Evolutionary conservation across 2,329 filamentous ascomycete species (phyloP).

Genomic region (Seiridium unicorne): DNA sequence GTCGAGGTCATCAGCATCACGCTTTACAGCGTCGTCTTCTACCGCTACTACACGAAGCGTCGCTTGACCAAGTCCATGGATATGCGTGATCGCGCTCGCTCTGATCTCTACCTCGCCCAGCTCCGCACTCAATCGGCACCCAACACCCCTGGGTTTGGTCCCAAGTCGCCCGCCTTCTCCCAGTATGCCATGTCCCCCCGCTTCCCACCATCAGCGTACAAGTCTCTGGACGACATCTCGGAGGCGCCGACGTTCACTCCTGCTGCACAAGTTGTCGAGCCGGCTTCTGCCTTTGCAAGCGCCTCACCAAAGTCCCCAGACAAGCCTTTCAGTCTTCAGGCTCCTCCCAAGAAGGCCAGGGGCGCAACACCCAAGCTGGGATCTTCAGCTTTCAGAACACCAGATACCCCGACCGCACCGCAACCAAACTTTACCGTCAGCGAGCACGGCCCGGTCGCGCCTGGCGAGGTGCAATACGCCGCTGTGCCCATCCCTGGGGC

Average conservation of each 20-base stretch:
- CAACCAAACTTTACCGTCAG: slow-evolving; percentile 42
- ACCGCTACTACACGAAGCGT: slow-evolving; percentile 95
- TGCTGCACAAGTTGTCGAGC: slow-evolving; percentile 56
- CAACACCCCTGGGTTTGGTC: slow-evolving; percentile 87
- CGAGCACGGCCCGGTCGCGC: slow-evolving; percentile 67
- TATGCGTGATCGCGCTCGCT: slow-evolving; percentile 86
- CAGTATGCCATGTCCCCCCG: slow-evolving; percentile 58
- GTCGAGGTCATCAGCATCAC: slow-evolving; percentile 87
- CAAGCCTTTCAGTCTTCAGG: slow-evolving; percentile 79
- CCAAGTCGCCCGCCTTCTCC: slow-evolving; percentile 60
- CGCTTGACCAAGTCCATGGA: slow-evolving; percentile 97
- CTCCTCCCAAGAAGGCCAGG: slow-evolving; percentile 77
- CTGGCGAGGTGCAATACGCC: slow-evolving; percentile 81
- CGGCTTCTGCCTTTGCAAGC: slow-evolving; percentile 59
- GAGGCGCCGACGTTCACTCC: slow-evolving; percentile 50
- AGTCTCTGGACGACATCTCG: slow-evolving; percentile 45
- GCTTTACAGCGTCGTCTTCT: slow-evolving; percentile 94
- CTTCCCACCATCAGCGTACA: slow-evolving; percentile 57
- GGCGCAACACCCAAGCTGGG: slow-evolving; percentile 70
- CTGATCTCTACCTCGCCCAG: slow-evolving; percentile 90
- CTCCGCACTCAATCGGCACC: slow-evolving; percentile 84
- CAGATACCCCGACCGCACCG: slow-evolving; percentile 38
- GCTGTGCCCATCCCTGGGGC: slow-evolving; percentile 86
- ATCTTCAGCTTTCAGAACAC: slow-evolving; percentile 59
- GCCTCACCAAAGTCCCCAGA: slow-evolving; percentile 27